Evolutionary conservation across 2,329 filamentous ascomycete species (phyloP).

Genomic region (Colletotrichum filicis): DNA sequence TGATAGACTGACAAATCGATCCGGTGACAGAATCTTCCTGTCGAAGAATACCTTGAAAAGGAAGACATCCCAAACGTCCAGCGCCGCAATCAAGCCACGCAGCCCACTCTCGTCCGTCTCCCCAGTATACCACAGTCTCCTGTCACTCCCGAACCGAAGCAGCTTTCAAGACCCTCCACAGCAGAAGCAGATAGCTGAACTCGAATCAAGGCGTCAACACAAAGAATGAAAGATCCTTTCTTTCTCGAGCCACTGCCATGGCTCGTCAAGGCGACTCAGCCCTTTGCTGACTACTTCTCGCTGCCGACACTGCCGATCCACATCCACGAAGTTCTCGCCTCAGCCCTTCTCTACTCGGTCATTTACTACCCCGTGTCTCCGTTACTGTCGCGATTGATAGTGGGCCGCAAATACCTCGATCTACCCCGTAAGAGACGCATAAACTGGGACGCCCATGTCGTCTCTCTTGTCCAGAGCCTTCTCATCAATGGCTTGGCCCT

Average conservation of each 20-base stretch:
- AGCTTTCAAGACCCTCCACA: background rate
- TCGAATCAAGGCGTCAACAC: constrained; percentile 33
- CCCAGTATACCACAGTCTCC: background rate
- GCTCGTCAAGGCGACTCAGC: constrained; percentile 67
- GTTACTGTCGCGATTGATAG: constrained; percentile 68
- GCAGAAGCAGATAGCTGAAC: background rate
- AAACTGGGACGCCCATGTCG: constrained; percentile 89
- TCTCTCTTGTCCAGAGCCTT: constrained; percentile 81
- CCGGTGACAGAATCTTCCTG: background rate
- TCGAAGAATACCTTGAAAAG: background rate
- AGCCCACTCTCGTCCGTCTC: background rate
- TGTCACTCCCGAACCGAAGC: background rate
- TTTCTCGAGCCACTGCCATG: constrained; percentile 70
- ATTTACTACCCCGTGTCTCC: constrained; percentile 77
- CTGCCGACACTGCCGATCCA: constrained; percentile 79
- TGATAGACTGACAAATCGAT: background rate
- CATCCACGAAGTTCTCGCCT: constrained; percentile 78
- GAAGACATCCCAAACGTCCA: background rate
- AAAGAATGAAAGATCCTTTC: constrained; percentile 78
- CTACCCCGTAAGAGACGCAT: constrained; percentile 70
- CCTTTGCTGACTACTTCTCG: constrained; percentile 69
- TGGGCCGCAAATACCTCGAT: constrained; percentile 73
- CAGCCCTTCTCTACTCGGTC: constrained; percentile 75
- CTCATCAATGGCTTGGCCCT: constrained; percentile 80
- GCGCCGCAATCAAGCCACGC: background rate